Evolutionary conservation across 2,329 filamentous ascomycete species (phyloP), one percentile per base, ranked within the genome.

Genomic region (Septoria petroselini): DNA sequence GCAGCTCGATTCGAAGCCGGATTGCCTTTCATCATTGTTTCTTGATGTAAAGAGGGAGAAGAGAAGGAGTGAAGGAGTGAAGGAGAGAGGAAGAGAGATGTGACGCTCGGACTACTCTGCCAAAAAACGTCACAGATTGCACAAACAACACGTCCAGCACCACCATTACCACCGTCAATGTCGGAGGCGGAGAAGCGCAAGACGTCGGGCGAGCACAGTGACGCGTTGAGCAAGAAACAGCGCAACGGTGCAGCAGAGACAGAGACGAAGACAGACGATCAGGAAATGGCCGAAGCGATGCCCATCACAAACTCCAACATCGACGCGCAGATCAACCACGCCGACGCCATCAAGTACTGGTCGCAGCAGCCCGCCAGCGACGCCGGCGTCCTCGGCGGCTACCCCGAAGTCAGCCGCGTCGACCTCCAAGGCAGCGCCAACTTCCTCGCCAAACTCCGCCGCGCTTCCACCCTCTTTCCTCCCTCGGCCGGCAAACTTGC

Each of bases 351-450:
- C 40, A 60, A 61, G 45, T 79, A 82, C 69, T 82, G 78, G 78
- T 71, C 73, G 53, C 62, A 64, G 30, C 73, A 78, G 50, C 69
- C 74, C 30, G 71, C 77, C 8, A 76, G 78, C 53, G 76, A 80
- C 55, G 78, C 85, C 60, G 88, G 88, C 63, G 91, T 93, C 84
- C 83, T 95, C 1, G 90, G 88, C 54, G 87, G 78, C 50, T 91
- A 69, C 73, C 80, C 80, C 1, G 76, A 82, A 66, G 78, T 87
- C 63, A 85, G 82, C 27, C 78, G 81, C 54, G 78, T 86, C 52
- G 88, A 91, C 66, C 74, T 91, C 6, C 81, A 83, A 60, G 84
- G 84, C 34, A 87, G 82, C 0, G 76, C 79, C 27, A 83, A 78
- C 44, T 89, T 91, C 67, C 68, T 89, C 27, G 77, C 81, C 11